Conservation (phyloP, 1,139 yeast genomes). For the Hansenula lynferdii region DNA sequence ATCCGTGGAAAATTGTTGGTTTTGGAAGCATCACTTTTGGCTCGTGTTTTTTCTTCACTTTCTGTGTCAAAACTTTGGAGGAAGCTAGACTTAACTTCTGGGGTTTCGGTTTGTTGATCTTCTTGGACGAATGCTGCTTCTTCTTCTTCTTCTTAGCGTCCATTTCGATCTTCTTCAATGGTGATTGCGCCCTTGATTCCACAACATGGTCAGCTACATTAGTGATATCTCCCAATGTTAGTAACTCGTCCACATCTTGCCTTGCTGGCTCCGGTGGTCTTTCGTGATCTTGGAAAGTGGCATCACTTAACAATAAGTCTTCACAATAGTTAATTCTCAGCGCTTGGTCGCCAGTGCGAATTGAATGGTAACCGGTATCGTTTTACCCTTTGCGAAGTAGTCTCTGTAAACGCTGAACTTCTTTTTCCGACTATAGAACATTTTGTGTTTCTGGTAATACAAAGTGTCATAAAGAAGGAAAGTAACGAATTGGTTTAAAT, state of each 20-base stretch:
- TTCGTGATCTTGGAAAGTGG: constrained; percentile 5
- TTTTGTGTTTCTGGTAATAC: too few relatives aligned
- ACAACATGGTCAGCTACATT: constrained; percentile 1
- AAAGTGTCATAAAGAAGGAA: too few relatives aligned
- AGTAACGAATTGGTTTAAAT: too few relatives aligned
- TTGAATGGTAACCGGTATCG: background rate
- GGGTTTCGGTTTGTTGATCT: too few relatives aligned
- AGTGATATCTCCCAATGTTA: constrained; percentile 1
- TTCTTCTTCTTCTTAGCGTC: background rate
- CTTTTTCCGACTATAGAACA: constrained; percentile 16
- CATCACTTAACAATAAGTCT: constrained; percentile 11
- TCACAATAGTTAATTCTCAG: background rate
- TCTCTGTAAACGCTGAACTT: constrained; percentile 11
- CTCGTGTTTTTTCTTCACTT: too few relatives aligned
- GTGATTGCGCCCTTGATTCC: background rate
- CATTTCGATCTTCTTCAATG: background rate
- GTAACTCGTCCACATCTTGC: background rate
- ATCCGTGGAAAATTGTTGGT: too few relatives aligned
- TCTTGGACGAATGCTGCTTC: background rate
- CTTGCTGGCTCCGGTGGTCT: background rate
- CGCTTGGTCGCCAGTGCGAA: background rate
- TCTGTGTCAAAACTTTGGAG: too few relatives aligned
- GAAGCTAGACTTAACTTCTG: too few relatives aligned
- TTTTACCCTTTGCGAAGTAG: constrained; percentile 5
- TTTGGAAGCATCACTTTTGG: too few relatives aligned